These are phyloP conservation scores for Hypoxylon intermedium DNA, from an alignment of 495 filamentous ascomycete genomes.

Conservation along the genomic window DNA sequence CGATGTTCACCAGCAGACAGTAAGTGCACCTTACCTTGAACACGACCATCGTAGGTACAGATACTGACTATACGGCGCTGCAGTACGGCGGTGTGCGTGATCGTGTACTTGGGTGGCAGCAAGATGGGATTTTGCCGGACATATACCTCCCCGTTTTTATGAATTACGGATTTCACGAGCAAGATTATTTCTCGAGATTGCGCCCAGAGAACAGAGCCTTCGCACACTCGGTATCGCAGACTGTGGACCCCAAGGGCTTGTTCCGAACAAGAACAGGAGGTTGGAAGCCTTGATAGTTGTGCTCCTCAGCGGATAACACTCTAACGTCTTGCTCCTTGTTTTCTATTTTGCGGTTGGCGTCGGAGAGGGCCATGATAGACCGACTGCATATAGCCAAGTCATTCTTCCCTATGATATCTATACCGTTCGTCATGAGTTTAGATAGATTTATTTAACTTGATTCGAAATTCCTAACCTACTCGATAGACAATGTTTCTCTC, in stretches of 20 bases:
- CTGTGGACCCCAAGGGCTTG: conserved; percentile 61
- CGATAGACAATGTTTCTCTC: too few species aligned
- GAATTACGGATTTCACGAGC: conserved; percentile 61
- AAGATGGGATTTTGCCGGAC: conserved; percentile 57
- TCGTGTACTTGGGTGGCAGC: conserved; percentile 44
- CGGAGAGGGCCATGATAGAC: too few species aligned
- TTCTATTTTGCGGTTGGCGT: too few species aligned
- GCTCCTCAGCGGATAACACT: too few species aligned
- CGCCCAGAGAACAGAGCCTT: conserved; percentile 50
- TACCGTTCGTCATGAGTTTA: not conserved
- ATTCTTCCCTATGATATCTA: too few species aligned
- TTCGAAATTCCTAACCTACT: too few species aligned
- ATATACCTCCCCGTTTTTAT: conserved; percentile 62
- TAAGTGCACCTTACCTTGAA: conserved; percentile 3
- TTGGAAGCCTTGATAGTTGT: conserved; percentile 38
- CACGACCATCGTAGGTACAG: not conserved
- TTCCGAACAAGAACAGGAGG: conserved; percentile 63
- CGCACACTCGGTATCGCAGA: conserved; percentile 47
- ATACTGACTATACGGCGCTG: conserved; percentile 3
- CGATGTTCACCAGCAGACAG: conserved; percentile 49
- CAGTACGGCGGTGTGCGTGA: conserved; percentile 40
- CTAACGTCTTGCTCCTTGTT: too few species aligned
- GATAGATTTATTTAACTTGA: not conserved
- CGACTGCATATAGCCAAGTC: too few species aligned
- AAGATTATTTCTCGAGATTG: conserved; percentile 63